Conservation (phyloP, 1,284 basidiomycete species). For the Cerrena zonata region DNA sequence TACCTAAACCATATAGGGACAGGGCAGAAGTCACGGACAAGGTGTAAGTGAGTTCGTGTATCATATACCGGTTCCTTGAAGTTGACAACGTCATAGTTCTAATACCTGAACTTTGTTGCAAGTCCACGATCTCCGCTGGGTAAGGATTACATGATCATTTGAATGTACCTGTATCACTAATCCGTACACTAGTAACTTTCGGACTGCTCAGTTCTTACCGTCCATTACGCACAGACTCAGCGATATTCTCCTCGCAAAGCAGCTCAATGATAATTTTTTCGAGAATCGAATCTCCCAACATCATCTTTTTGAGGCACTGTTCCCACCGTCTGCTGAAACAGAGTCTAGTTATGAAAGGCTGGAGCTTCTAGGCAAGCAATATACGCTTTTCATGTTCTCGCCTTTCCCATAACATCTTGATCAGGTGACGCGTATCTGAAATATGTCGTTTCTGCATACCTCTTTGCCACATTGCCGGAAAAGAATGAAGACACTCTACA, state of each 20-base stretch:
- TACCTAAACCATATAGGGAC: constrained; percentile 32
- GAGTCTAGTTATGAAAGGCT: constrained; percentile 76
- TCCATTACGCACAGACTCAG: constrained; percentile 67
- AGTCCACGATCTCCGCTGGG: constrained; percentile 71
- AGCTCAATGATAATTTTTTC: constrained; percentile 69
- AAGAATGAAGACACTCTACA: constrained; percentile 62
- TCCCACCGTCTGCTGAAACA: constrained; percentile 57
- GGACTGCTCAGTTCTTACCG: constrained; percentile 62
- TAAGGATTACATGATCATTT: constrained; percentile 22
- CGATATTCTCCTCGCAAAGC: constrained; percentile 65
- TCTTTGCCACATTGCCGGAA: constrained; percentile 62
- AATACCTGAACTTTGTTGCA: constrained; percentile 71
- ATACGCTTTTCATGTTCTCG: too few relatives aligned
- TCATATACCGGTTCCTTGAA: constrained; percentile 3
- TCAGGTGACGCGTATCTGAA: constrained; percentile 78
- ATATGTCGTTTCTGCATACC: constrained; percentile 65
- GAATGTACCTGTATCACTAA: background rate
- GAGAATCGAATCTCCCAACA: constrained; percentile 52
- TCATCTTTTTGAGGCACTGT: constrained; percentile 59
- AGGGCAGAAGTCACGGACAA: constrained; percentile 39
- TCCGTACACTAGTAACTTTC: constrained; percentile 44
- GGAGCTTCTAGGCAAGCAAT: constrained; percentile 68
- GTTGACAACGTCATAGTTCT: constrained; percentile 43
- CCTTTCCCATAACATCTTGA: too few relatives aligned
- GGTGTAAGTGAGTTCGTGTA: constrained; percentile 37